Base-by-base conservation (phyloP, 495 filamentous ascomycete species). In the Parathielavia appendiculata region DNA sequence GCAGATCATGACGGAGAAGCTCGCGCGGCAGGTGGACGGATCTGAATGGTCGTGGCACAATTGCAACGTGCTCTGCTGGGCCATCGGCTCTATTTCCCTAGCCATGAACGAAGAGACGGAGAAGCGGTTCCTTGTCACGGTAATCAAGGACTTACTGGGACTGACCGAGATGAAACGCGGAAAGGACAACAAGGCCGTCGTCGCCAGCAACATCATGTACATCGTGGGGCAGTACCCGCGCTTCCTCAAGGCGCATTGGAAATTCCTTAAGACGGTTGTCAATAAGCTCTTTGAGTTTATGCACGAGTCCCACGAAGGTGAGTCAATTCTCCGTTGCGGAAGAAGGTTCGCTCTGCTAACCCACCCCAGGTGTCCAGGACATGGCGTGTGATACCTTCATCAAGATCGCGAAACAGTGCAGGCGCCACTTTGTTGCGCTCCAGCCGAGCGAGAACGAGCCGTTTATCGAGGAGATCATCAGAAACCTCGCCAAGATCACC, bases 351-450 rank as follows among this genome's bases (percentile, higher is more conserved):
- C 14, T 39, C 17, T 54, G 32, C 56, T 63, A 58, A 63, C 56
- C 30, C 35, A 47, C 22, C 14, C 35, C 43, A 91, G 87, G 91
- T 76, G 93, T 99, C 48, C 93, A 99, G 76, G 93, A 99, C 69
- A 99, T 99, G 93, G 93, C 93, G 62, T 99, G 93, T 64, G 93
- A 99, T 75, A 99, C 93, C 0, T 99, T 99, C 70, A 99, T 99
- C 76, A 99, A 99, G 78, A 99, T 99, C 61, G 95, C 93, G 43
- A 93, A 93, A 71, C 95, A 96, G 73, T 99, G 93, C 78, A 87
- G 90, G 66, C 85, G 93, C 47, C 95, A 99, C 72, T 99, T 99
- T 67, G 93, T 99, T 48, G 92, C 91, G 0, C 75, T 96, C 22
- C 93, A 99, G 66, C 90, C 95, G 6, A 92, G 92, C 56, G 93